Percentiles rank a stretch among this genome's conserved stretches.
Conservation (phyloP, 2,329 filamentous ascomycete species). For the Trichocomaceae sp. region DNA sequence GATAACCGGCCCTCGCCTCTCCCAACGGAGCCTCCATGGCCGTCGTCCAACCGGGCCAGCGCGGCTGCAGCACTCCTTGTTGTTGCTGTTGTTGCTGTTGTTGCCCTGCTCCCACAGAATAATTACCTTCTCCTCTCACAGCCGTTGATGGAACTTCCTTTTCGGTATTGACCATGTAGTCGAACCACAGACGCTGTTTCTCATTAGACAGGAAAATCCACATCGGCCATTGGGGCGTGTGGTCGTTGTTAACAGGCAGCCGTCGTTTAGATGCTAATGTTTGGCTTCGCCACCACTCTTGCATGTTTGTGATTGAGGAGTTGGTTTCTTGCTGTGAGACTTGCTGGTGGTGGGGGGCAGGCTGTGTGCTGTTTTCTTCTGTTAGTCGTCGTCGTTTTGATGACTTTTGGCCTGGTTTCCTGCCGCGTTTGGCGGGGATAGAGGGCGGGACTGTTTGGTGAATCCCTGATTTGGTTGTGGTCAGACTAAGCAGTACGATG, state of each 20-base stretch:
- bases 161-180: neutral
- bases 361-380: neutral
- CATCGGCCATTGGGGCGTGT: neutral
- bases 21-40: neutral
- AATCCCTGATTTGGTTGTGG: neutral
- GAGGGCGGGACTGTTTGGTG: neutral
- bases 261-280: neutral
- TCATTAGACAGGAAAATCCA: neutral
- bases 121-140: neutral
- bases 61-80: neutral
- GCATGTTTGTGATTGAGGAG: neutral
- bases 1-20: neutral
- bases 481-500: neutral
- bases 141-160: neutral
- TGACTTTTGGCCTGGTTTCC: conserved; percentile 1
- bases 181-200: neutral
- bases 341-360: no score
- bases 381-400: neutral
- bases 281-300: neutral
- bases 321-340: neutral
- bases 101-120: no score
- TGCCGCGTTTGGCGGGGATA: neutral
- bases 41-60: conserved; percentile 1
- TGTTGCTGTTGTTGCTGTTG: no score
- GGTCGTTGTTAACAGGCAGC: neutral